A percentile compares a stretch with the other conserved stretches of the same genome.
Evolutionary conservation across 1,139 yeast species (phyloP).

Genomic region (Debaryomyces nepalensis): DNA sequence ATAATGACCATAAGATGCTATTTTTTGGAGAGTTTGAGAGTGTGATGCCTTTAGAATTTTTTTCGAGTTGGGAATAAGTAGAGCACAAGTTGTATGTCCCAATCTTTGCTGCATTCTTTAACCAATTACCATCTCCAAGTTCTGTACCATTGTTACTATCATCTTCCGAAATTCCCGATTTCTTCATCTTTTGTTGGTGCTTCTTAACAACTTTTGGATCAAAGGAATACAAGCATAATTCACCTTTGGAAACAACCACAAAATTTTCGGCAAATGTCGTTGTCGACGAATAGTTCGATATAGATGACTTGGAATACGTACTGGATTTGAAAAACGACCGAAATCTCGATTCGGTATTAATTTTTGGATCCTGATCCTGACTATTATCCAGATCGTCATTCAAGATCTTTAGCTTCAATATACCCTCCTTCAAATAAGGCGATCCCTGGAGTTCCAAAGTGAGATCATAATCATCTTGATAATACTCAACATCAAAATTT

Average conservation of each 20-base stretch:
- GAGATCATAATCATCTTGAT: slow-evolving; percentile 59
- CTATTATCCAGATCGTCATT: slow-evolving; percentile 46
- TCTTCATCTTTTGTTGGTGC: slow-evolving; percentile 41
- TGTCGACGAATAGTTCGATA: slow-evolving; percentile 13
- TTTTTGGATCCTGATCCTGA: slow-evolving; percentile 17
- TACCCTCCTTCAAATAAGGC: slow-evolving; percentile 81
- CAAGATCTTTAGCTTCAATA: slow-evolving; percentile 55
- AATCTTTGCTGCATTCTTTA: slow-evolving; percentile 53
- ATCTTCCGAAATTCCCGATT: slow-evolving; percentile 24
- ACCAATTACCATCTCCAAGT: slow-evolving; percentile 74
- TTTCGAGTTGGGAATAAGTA: slow-evolving; percentile 51
- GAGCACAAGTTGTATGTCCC: slow-evolving; percentile 56
- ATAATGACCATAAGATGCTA: slow-evolving; percentile 37
- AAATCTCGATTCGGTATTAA: slow-evolving; percentile 25
- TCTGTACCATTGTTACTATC: slow-evolving; percentile 23
- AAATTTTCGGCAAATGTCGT: slow-evolving; percentile 52
- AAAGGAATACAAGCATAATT: slow-evolving; percentile 57
- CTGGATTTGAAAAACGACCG: slow-evolving; percentile 27
- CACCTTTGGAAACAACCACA: slow-evolving; percentile 63
- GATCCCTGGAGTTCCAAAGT: slow-evolving; percentile 70
- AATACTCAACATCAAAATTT: slow-evolving; percentile 46
- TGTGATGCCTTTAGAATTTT: slow-evolving; percentile 16
- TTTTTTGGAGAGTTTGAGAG: slow-evolving; percentile 12
- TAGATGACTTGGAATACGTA: slow-evolving; percentile 1
- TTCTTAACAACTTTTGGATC: slow-evolving; percentile 50